Evolutionary conservation across 108 stramenopile genomes (phyloP).

Genomic region (Discostella pseudostelligera): DNA sequence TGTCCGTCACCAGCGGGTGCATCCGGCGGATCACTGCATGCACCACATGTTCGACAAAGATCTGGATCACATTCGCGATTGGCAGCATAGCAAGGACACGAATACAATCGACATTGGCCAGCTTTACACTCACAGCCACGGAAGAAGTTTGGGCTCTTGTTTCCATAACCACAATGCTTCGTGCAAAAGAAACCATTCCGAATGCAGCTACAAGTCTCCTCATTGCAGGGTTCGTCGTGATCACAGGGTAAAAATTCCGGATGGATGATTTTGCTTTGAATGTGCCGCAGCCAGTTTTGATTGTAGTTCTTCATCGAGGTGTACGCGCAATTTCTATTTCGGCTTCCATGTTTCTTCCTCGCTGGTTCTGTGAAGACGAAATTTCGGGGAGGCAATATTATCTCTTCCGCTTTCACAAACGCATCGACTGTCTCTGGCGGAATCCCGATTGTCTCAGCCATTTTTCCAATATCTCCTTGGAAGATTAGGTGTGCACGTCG

Average conservation of each 20-base stretch:
- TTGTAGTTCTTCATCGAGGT: conserved; percentile 52
- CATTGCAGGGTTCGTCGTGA: conserved; percentile 67
- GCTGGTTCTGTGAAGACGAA: conserved; percentile 23
- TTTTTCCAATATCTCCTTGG: conserved; percentile 46
- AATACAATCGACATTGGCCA: conserved; percentile 55
- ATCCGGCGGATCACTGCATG: conserved; percentile 64
- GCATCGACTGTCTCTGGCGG: conserved; percentile 20
- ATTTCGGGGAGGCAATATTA: conserved; percentile 19
- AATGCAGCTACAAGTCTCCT: conserved; percentile 69
- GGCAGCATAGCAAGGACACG: conserved; percentile 75
- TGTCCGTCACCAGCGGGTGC: conserved; percentile 40
- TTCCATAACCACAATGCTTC: conserved; percentile 68
- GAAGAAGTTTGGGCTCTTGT: conserved; percentile 63
- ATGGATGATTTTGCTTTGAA: conserved; percentile 42
- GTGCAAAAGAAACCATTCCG: conserved; percentile 71
- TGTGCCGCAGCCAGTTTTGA: conserved; percentile 45
- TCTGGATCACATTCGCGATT: conserved; percentile 89
- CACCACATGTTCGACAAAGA: conserved; percentile 62
- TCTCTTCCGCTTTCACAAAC: conserved; percentile 12
- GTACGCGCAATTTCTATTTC: conserved; percentile 30
- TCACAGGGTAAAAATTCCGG: conserved; percentile 65
- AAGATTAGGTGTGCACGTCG: conserved; percentile 47
- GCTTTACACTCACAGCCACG: conserved; percentile 68
- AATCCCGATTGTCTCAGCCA: conserved; percentile 38
- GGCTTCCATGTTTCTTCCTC: conserved; percentile 12